Conservation (phyloP, 352 stramenopile genomes). For the Globisporangium ultimum region DNA sequence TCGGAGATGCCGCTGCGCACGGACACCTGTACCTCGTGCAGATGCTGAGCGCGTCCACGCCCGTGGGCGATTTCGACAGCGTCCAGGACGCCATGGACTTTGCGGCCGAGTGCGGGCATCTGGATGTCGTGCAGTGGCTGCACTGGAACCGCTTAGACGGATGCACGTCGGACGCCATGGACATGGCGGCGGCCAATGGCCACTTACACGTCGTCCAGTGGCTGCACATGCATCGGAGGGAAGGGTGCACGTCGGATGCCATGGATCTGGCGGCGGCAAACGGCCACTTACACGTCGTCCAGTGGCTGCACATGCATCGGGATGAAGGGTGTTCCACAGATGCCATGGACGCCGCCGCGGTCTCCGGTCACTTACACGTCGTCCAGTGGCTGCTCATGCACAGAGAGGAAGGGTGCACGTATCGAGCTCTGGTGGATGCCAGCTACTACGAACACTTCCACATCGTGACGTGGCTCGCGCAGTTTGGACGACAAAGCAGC, state of each 20-base stretch:
- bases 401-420: constrained; percentile 54
- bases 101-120: constrained; percentile 16
- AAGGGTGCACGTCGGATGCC: constrained; percentile 23
- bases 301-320: constrained; percentile 27
- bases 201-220: constrained; percentile 26
- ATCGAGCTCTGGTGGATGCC: constrained; percentile 55
- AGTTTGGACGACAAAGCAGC: constrained; percentile 32
- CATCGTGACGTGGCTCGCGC: constrained; percentile 49
- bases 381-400: constrained; percentile 33
- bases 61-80: constrained; percentile 14
- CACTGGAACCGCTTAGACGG: constrained; percentile 21
- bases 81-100: constrained; percentile 22
- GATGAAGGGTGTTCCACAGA: constrained; percentile 21
- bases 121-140: constrained; percentile 28
- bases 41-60: constrained; percentile 29
- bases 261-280: constrained; percentile 28
- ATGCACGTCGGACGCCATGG: constrained; percentile 24
- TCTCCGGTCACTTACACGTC: constrained; percentile 19
- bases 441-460: constrained; percentile 40
- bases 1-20: constrained; percentile 39
- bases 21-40: constrained; percentile 47
- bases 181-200: constrained; percentile 24
- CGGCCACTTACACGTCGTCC: constrained; percentile 21
- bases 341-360: constrained; percentile 28
- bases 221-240: constrained; percentile 20